phyloP scores from a whole-genome alignment of 495 filamentous ascomycete genomes.

The Tetracladium setigerum region DNA sequence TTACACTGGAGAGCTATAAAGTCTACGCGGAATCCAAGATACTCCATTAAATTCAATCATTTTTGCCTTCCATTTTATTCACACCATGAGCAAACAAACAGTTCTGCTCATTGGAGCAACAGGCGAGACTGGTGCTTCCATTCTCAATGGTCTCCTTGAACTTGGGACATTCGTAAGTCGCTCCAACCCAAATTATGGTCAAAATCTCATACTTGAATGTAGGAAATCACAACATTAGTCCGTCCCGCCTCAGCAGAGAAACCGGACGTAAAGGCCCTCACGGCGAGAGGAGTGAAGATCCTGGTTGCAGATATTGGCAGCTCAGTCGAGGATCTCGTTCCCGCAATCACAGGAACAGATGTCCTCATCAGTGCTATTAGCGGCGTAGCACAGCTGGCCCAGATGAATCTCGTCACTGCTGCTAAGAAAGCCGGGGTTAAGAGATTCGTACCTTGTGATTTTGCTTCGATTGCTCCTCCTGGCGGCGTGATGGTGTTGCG shows the following conservation, averaged over 20 bases:
- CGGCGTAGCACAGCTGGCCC: slow-evolving; percentile 39
- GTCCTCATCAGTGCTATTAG: slow-evolving; percentile 44
- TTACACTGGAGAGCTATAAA: too few relatives aligned
- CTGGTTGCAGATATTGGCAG: slow-evolving; percentile 38
- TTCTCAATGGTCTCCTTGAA: slow-evolving; percentile 23
- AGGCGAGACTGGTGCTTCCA: slow-evolving; percentile 25
- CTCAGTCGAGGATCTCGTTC: slow-evolving; percentile 36
- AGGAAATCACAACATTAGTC: slow-evolving; percentile 44
- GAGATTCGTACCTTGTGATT: slow-evolving; percentile 52
- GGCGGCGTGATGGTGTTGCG: slow-evolving; percentile 23
- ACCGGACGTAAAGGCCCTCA: slow-evolving; percentile 33
- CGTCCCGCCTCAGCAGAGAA: slow-evolving; percentile 42
- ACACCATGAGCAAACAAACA: slow-evolving; percentile 2
- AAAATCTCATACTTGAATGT: too few relatives aligned
- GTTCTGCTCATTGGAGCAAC: slow-evolving; percentile 28
- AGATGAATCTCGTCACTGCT: slow-evolving; percentile 46
- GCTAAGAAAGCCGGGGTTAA: slow-evolving; percentile 47
- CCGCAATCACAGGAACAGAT: slow-evolving; percentile 43
- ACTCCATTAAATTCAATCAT: too few relatives aligned
- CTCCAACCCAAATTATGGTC: too few relatives aligned
- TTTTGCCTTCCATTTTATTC: too few relatives aligned
- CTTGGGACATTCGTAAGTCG: slow-evolving; percentile 19
- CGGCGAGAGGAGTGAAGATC: slow-evolving; percentile 39
- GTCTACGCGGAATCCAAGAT: too few relatives aligned
- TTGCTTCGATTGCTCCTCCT: slow-evolving; percentile 40